Evolutionary conservation across 1,139 yeast genomes (phyloP), one percentile per base, ranked within the genome.

Genomic region (Geotrichum reessii): DNA sequence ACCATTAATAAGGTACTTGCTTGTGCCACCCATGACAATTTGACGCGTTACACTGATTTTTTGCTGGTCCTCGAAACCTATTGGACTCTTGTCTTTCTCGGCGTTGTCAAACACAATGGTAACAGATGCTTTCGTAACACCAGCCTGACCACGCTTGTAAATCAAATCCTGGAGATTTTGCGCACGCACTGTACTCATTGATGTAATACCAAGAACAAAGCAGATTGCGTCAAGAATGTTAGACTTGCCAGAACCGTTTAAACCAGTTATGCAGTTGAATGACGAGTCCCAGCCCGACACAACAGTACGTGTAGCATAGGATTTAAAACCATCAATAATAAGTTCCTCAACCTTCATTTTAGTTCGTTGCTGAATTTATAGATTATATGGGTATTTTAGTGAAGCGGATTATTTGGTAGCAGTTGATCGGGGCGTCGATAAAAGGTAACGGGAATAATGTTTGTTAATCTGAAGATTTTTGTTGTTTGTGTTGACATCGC

Each of bases 91-190:
- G 2, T 81, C 71, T 58, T 81, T 78, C 66, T 92, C 98, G 31
- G 81, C 71, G 68, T 93, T 95, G 72, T 92, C 95, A 70, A 95
- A 95, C 1, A 93, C 96, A 58, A 95, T 90, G 0, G 99, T 91
- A 1, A 95, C 99, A 69, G 95, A 87, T 1, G 99, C 99, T 71
- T 91, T 92, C 1, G 97, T 92, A 9, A 93, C 93, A 63, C 99
- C 99, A 0, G 99, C 98, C 71, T 93, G 99, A 9, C 99, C 99
- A 66, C 98, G 82, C 68, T 93, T 93, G 72, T 93, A 93, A 60
- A 95, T 93, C 71, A 95, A 81, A 71, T 95, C 99, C 68, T 93
- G 98, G 54, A 92, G 76, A 69, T 87, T 91, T 19, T 91, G 87
- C 0, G 99, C 99, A 71, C 99, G 80, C 31, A 95, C 97, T 0